Conservation (phyloP, 345 rosid species). For the Cardiospermum halicacabum region DNA sequence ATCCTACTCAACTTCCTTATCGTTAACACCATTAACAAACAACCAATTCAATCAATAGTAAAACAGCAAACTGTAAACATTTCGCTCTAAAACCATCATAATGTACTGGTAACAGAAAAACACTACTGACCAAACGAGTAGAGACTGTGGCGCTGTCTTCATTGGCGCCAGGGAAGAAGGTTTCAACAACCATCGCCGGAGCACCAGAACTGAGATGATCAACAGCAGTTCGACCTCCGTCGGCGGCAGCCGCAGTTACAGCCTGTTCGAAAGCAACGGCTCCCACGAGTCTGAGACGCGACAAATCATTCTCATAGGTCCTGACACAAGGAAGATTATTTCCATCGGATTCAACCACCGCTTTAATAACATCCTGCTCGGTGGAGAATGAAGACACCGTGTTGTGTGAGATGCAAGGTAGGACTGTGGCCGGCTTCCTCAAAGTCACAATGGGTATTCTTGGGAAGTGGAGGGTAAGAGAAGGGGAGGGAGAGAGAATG, state of each 20-base stretch:
- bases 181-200: constrained; percentile 79
- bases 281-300: constrained; percentile 74
- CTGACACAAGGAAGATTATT: constrained; percentile 68
- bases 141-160: constrained; percentile 58
- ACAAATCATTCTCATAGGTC: constrained; percentile 66
- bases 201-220: constrained; percentile 58
- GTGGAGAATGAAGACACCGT: constrained; percentile 24
- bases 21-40: too few relatives aligned
- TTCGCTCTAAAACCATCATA: too few relatives aligned
- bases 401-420: constrained; percentile 17
- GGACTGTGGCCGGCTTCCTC: constrained; percentile 13
- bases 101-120: background rate
- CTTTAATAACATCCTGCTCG: constrained; percentile 55
- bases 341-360: constrained; percentile 56
- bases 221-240: constrained; percentile 81
- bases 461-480: background rate
- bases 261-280: constrained; percentile 74
- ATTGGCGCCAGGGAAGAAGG: constrained; percentile 61
- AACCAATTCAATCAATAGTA: too few relatives aligned
- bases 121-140: constrained; percentile 62
- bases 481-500: background rate
- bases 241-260: constrained; percentile 84
- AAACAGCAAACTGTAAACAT: too few relatives aligned
- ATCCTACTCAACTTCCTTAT: too few relatives aligned
- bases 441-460: background rate